A percentile compares a stretch with the other conserved stretches of the same genome.
phyloP scores from a whole-genome alignment of 108 stramenopile species.

The Discostella pseudostelligera region DNA sequence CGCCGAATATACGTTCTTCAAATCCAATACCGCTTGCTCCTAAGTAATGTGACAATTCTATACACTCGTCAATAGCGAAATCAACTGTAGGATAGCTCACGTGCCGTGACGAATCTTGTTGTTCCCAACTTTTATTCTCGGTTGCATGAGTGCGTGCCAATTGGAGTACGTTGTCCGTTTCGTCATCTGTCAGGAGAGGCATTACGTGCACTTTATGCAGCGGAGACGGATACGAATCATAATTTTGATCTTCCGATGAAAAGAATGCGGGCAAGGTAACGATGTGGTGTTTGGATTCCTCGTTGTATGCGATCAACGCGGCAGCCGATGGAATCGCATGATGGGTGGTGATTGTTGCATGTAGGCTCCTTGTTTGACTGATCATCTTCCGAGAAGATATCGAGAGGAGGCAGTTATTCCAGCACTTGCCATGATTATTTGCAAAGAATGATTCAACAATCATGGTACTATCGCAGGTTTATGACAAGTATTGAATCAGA shows the following conservation, averaged over 20 bases:
- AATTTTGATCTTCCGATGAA: constrained; percentile 4
- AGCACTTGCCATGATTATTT: not conserved
- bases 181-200: constrained; percentile 48
- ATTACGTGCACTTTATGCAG: constrained; percentile 65
- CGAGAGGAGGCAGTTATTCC: not conserved
- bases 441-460: not conserved
- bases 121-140: constrained; percentile 58
- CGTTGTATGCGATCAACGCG: constrained; percentile 9
- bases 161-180: constrained; percentile 45
- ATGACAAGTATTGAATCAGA: no score
- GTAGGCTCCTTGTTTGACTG: not conserved
- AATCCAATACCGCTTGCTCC: constrained; percentile 46
- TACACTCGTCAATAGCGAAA: constrained; percentile 71
- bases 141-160: constrained; percentile 51
- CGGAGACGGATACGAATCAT: constrained; percentile 53
- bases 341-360: not conserved
- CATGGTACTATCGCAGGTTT: constrained; percentile 1
- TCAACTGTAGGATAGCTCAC: constrained; percentile 68
- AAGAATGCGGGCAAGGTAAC: constrained; percentile 42
- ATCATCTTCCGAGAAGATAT: not conserved
- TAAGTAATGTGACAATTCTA: constrained; percentile 44
- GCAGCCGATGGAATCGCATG: constrained; percentile 1
- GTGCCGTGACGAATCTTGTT: constrained; percentile 59
- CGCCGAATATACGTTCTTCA: constrained; percentile 45
- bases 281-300: constrained; percentile 20